These are phyloP conservation scores for Phytophthora macrochlamydospora DNA, from an alignment of 352 stramenopile genomes.

Conservation along the genomic window DNA sequence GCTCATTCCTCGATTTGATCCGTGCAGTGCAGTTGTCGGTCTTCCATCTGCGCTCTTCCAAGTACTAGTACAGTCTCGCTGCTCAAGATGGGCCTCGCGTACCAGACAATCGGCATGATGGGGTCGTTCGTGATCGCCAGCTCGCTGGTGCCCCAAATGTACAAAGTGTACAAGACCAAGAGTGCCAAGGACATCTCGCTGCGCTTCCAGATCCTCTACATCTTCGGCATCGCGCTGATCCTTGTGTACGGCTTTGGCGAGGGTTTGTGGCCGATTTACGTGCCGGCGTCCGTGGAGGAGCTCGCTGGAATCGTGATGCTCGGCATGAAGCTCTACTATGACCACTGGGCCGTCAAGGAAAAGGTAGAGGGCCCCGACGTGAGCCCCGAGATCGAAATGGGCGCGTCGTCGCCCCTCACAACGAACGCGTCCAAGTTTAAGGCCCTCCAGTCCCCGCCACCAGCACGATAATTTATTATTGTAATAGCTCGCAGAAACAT, in stretches of 20 bases:
- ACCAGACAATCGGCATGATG: constrained; percentile 61
- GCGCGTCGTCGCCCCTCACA: constrained; percentile 16
- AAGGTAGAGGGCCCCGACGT: constrained; percentile 9
- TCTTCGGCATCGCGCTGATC: constrained; percentile 42
- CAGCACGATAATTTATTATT: constrained; percentile 28
- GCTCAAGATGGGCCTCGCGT: constrained; percentile 38
- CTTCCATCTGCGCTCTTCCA: background rate
- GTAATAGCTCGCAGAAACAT: background rate
- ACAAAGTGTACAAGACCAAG: constrained; percentile 67
- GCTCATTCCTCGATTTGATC: constrained; percentile 23
- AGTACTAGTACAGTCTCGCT: background rate
- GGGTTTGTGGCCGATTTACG: constrained; percentile 61
- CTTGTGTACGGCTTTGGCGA: constrained; percentile 58
- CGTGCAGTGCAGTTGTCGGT: constrained; percentile 1
- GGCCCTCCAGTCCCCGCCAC: constrained; percentile 18
- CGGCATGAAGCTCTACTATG: constrained; percentile 45
- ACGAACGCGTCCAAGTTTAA: constrained; percentile 27
- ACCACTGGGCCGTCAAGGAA: constrained; percentile 13
- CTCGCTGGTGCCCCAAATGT: constrained; percentile 62
- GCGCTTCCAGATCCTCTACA: constrained; percentile 53
- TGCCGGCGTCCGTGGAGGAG: constrained; percentile 51
- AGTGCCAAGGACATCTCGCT: constrained; percentile 64
- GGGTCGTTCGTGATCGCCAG: constrained; percentile 65
- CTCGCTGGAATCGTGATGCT: constrained; percentile 43
- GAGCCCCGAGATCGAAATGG: constrained; percentile 19